Percentiles rank a stretch among this genome's conserved stretches.
Evolutionary conservation across 2,329 filamentous ascomycete genomes (phyloP).

Genomic region (Fusarium pseudoanthophilum): DNA sequence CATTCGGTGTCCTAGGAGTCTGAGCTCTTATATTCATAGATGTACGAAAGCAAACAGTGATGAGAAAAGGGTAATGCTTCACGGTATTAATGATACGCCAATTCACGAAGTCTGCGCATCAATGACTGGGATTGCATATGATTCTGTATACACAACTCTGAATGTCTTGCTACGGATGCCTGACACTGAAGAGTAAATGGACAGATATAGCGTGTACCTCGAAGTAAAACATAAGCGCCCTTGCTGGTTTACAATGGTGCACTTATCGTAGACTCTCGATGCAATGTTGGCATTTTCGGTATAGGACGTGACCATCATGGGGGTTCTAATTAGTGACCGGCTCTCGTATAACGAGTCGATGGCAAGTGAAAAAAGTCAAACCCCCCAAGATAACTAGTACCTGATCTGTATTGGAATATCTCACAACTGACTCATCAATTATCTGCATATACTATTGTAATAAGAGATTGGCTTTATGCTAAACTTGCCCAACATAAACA

Average conservation of each 20-base stretch:
- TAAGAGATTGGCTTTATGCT: not conserved
- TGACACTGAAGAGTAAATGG: not conserved
- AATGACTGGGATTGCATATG: not conserved
- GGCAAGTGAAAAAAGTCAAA: not conserved
- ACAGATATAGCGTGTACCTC: not conserved
- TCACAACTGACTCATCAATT: not conserved
- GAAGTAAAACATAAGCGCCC: not conserved
- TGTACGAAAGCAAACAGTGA: not conserved
- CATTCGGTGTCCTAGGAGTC: not conserved
- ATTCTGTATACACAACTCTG: not conserved
- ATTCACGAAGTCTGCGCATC: not conserved
- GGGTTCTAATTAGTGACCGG: not conserved
- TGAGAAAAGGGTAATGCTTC: not conserved
- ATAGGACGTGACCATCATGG: not conserved
- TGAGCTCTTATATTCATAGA: slow-evolving; percentile 3
- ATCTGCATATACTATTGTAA: not conserved
- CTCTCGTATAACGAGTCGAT: not conserved
- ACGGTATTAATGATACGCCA: not conserved
- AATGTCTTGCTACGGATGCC: not conserved
- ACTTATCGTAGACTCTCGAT: not conserved
- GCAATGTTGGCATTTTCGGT: not conserved
- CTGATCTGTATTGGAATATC: not conserved
- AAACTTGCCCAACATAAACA: not conserved
- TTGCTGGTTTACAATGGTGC: not conserved
- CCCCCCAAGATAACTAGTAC: not conserved